Base-by-base conservation (phyloP, 2,329 filamentous ascomycete genomes). In the Phialocephala subalpina region DNA sequence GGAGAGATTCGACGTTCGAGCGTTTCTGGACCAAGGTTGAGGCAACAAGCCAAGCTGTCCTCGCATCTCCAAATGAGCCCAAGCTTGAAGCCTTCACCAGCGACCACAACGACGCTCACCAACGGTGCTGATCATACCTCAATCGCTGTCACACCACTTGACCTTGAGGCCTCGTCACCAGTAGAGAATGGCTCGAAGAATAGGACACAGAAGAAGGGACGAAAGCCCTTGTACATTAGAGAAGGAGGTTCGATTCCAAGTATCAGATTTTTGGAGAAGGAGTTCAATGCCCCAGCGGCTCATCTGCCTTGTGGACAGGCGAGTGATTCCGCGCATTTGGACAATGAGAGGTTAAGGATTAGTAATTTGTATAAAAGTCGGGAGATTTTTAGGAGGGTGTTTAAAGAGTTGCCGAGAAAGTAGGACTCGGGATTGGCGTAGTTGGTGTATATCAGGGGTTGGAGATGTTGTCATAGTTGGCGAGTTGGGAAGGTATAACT, bases 191-290 rank as follows among this genome's bases (percentile, higher is more conserved):
- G 66, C 36, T 27, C 55, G 6, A 52, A 45, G 1, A 60, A 60
- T 22, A 53, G 53, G 5, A 55, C 40, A 3, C 14, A n/a, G 9
- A 64, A 63, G 2, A 73, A 68, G 57, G 76, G 76, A 12, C 78
- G 82, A 8, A 91, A 90, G 73, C 95, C 94, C 0, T 83, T 99
- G 3, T 98, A 97, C 77, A 99, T 99, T 72, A 88, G 96, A 11
- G 96, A 99, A 79, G 96, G 96, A 14, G 96, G 96, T 5, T 97
- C 92, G 0, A 99, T 99, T 72, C 96, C 96, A 0, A 93, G 93
- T 0, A 98, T 98, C 64, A 84, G 96, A 6, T 98, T 98, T 76
- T 77, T 98, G 42, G 95, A 98, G 78, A 97, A 97, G 80, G 93
- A 97, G 74, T 97, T 98, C 76, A 85, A 86, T 2, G 96, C 96